Conservation (phyloP, 2,329 filamentous ascomycete genomes). For the Talaromyces sp. region DNA sequence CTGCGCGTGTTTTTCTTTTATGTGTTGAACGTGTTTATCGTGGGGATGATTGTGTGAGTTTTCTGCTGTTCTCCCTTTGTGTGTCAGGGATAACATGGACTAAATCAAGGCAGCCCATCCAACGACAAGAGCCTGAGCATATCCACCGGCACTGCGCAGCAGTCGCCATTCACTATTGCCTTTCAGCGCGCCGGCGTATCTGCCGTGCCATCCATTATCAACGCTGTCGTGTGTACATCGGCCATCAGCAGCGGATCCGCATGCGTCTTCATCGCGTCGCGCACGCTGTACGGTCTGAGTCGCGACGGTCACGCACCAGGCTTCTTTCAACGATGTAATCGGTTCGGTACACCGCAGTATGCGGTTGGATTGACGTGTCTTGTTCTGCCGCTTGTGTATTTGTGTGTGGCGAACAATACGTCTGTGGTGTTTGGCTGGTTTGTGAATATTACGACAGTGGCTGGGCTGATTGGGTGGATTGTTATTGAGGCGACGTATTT, state of each 20-base stretch:
- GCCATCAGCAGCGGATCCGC: conserved; percentile 75
- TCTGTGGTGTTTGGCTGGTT: conserved; percentile 67
- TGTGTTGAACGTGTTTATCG: conserved; percentile 26
- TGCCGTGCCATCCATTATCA: conserved; percentile 66
- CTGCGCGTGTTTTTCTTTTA: conserved; percentile 62
- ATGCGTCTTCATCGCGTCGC: conserved; percentile 68
- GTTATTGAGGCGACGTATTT: conserved; percentile 8
- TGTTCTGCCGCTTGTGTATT: conserved; percentile 63
- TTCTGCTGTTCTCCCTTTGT: background rate
- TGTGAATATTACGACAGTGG: conserved; percentile 64
- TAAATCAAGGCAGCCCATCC: background rate
- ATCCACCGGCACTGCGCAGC: conserved; percentile 8
- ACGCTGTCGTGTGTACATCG: conserved; percentile 71
- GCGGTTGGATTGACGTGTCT: conserved; percentile 54
- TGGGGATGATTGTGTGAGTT: conserved; percentile 9
- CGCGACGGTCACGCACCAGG: conserved; percentile 59
- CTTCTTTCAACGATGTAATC: conserved; percentile 59
- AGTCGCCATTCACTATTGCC: conserved; percentile 36
- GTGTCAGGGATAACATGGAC: too few relatives aligned
- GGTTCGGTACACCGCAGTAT: conserved; percentile 58
- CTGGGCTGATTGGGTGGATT: conserved; percentile 67
- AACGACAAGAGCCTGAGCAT: conserved; percentile 5
- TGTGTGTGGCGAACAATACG: conserved; percentile 59
- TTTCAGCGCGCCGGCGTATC: conserved; percentile 55
- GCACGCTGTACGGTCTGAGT: conserved; percentile 63